A percentile compares a stretch with the other conserved stretches of the same genome.
Conservation (phyloP, 495 filamentous ascomycete genomes). For the Penicillium fimorum region DNA sequence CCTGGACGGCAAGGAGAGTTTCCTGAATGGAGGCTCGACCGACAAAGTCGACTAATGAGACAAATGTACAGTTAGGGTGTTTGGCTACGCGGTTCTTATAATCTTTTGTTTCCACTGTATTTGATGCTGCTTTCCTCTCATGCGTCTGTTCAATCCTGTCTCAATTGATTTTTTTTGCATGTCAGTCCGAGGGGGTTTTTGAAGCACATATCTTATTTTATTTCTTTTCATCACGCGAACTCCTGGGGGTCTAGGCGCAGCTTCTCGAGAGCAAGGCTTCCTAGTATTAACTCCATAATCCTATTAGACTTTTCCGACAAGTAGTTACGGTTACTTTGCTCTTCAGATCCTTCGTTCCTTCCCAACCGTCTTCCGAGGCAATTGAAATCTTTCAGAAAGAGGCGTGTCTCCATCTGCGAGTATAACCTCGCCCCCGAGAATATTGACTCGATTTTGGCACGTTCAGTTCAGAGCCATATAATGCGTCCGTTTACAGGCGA, state of each 20-base stretch:
- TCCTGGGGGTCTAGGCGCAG: slow-evolving; percentile 12
- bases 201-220: slow-evolving; percentile 27
- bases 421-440: no score
- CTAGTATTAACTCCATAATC: not conserved
- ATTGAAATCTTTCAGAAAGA: no score
- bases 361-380: no score
- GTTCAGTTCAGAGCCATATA: no score
- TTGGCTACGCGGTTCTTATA: slow-evolving; percentile 29
- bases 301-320: not conserved
- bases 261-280: slow-evolving; percentile 10
- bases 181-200: slow-evolving; percentile 20
- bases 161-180: slow-evolving; percentile 23
- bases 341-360: no score
- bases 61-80: slow-evolving; percentile 41
- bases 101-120: slow-evolving; percentile 30
- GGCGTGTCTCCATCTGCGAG: no score
- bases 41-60: slow-evolving; percentile 76
- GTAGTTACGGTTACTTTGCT: not conserved
- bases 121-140: slow-evolving; percentile 22
- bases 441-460: no score
- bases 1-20: slow-evolving; percentile 73
- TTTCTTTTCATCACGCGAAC: slow-evolving; percentile 4
- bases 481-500: no score
- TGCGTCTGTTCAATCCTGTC: slow-evolving; percentile 12
- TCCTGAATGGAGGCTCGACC: slow-evolving; percentile 55